phyloP scores from a whole-genome alignment of 2,329 filamentous ascomycete species.

The Mollisia scopiformis region DNA sequence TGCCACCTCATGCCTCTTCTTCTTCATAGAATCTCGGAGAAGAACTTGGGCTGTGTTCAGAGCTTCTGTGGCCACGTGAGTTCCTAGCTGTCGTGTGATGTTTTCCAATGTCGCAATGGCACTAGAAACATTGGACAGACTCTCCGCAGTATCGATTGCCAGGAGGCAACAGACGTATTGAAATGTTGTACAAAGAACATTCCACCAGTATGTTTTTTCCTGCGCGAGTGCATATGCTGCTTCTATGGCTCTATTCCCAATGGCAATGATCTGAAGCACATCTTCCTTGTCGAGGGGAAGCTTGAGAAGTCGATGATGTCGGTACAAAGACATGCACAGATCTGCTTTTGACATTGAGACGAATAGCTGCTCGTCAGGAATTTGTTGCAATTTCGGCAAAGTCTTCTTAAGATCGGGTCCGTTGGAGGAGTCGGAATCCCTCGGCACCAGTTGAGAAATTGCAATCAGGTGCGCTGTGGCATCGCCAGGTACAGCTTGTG shows the following conservation, averaged over 20 bases:
- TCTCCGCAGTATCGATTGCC: conserved; percentile 42
- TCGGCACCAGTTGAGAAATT: conserved; percentile 18
- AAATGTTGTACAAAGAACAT: conserved; percentile 44
- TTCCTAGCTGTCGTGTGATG: conserved; percentile 40
- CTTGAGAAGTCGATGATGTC: conserved; percentile 43
- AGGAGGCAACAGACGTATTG: conserved; percentile 46
- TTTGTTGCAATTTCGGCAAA: conserved; percentile 12
- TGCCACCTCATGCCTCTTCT: conserved; percentile 31
- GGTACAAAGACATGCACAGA: conserved; percentile 40
- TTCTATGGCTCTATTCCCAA: conserved; percentile 38
- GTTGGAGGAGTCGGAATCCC: not conserved
- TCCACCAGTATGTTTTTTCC: conserved; percentile 46
- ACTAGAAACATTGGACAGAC: conserved; percentile 39
- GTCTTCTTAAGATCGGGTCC: conserved; percentile 10
- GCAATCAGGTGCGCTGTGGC: conserved; percentile 13
- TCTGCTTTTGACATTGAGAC: conserved; percentile 36
- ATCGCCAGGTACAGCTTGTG: not conserved
- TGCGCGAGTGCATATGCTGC: conserved; percentile 40
- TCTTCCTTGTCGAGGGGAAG: conserved; percentile 40
- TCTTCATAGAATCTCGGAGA: conserved; percentile 30
- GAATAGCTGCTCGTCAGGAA: conserved; percentile 35
- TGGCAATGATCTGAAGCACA: conserved; percentile 40
- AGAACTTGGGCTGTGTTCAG: conserved; percentile 29
- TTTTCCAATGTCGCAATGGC: conserved; percentile 42
- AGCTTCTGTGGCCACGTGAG: conserved; percentile 39